Evolutionary conservation across 805 yeast genomes (phyloP).

Genomic region (Saturnispora zaruensis): DNA sequence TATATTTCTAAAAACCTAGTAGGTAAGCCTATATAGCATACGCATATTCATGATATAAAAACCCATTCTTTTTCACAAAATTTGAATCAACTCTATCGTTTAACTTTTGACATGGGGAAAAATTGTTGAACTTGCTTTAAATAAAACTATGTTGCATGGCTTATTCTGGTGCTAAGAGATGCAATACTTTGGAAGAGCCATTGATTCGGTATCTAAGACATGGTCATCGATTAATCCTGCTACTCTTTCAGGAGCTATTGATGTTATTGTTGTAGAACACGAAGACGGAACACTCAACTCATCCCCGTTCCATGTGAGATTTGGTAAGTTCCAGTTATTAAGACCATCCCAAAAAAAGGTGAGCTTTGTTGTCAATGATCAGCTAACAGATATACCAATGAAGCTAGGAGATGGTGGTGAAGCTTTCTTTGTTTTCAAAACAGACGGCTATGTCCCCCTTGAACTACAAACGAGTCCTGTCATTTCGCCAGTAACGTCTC

Average conservation of each 20-base stretch:
- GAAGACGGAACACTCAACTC: conserved; percentile 66
- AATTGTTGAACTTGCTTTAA: neutral
- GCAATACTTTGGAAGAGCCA: conserved; percentile 96
- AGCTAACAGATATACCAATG: conserved; percentile 80
- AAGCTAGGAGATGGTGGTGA: conserved; percentile 97
- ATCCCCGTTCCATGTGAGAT: conserved; percentile 94
- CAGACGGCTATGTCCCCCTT: conserved; percentile 62
- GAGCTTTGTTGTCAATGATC: conserved; percentile 78
- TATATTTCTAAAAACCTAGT: too few species aligned
- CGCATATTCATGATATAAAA: too few species aligned
- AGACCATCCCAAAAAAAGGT: conserved; percentile 95
- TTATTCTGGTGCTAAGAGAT: conserved; percentile 29
- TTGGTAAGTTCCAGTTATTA: conserved; percentile 87
- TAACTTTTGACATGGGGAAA: neutral
- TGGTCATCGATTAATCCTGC: conserved; percentile 98
- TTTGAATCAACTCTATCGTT: neutral
- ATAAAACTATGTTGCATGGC: neutral
- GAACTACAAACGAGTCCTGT: conserved; percentile 85
- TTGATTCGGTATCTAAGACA: conserved; percentile 90
- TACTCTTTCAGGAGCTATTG: conserved; percentile 94
- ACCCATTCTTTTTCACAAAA: too few species aligned
- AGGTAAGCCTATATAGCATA: too few species aligned
- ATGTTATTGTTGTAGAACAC: conserved; percentile 89
- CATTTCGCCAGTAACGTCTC: conserved; percentile 52
- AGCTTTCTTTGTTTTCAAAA: conserved; percentile 93